A percentile compares a stretch with the other conserved stretches of the same genome.
phyloP scores from a whole-genome alignment of 2,329 filamentous ascomycete species.

The Coniochaeta pulveracea region DNA sequence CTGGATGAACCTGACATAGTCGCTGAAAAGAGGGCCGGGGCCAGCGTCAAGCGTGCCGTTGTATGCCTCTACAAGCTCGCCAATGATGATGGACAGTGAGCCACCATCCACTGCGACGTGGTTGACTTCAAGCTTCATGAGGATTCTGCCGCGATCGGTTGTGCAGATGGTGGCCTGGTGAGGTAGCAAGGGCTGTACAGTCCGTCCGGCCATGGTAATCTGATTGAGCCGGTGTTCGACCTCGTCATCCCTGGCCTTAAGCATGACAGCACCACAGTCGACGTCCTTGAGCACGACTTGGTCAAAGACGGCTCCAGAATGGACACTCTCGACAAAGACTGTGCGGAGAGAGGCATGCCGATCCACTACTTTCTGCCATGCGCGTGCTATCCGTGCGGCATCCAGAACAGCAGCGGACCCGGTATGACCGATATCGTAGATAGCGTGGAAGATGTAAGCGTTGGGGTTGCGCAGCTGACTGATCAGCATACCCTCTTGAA shows the following conservation, averaged over 20 bases:
- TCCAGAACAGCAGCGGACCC: not conserved
- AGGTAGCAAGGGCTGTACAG: constrained; percentile 8
- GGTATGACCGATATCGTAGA: constrained; percentile 8
- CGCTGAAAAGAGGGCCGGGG: constrained; percentile 11
- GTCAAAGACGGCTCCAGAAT: constrained; percentile 11
- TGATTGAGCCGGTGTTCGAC: constrained; percentile 6
- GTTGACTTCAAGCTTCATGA: constrained; percentile 12
- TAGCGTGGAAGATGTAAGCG: constrained; percentile 12
- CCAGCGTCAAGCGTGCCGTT: constrained; percentile 6
- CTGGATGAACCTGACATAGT: constrained; percentile 11
- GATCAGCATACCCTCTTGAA: constrained; percentile 15
- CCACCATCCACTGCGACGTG: constrained; percentile 14
- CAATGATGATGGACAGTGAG: constrained; percentile 12
- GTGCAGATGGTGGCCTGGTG: constrained; percentile 11
- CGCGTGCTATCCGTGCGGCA: constrained; percentile 5
- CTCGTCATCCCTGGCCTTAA: constrained; percentile 7
- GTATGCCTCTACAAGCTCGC: constrained; percentile 12
- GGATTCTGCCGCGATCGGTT: constrained; percentile 7
- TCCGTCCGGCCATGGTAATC: constrained; percentile 2
- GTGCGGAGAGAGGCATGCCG: constrained; percentile 13
- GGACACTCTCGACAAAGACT: constrained; percentile 12
- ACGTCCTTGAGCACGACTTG: constrained; percentile 10
- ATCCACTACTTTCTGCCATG: constrained; percentile 11
- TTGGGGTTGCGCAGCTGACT: constrained; percentile 12
- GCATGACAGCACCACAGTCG: constrained; percentile 6